Percentiles rank a stretch among this genome's conserved stretches.
Conservation (phyloP, 345 rosid genomes). For the Euphorbia lathyris region DNA sequence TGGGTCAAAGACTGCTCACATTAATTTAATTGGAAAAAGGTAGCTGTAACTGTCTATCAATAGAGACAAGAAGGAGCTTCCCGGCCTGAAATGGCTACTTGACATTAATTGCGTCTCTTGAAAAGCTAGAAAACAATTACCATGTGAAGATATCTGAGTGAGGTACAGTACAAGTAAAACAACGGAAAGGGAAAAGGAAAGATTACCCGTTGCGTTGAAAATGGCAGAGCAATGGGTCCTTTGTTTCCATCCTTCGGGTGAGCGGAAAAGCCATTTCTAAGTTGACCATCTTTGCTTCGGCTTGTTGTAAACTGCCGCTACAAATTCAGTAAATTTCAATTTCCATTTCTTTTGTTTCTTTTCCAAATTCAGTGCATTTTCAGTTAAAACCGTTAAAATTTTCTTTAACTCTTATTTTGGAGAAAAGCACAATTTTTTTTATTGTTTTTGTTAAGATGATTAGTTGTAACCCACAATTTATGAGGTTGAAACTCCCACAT, state of each 20-base stretch:
- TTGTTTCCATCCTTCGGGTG: constrained; percentile 8
- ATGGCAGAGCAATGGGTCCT: neutral
- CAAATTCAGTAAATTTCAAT: neutral
- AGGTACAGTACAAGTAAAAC: neutral
- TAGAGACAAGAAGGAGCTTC: neutral
- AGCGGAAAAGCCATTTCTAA: neutral
- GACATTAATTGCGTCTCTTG: neutral
- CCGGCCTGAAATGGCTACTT: neutral
- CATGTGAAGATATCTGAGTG: neutral
- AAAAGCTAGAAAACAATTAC: neutral
- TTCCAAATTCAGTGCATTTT: neutral
- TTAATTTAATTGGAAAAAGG: constrained; percentile 3
- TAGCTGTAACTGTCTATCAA: constrained; percentile 6
- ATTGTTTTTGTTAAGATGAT: no score
- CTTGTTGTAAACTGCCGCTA: no score
- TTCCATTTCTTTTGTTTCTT: neutral
- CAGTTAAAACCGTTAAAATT: neutral
- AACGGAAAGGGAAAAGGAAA: neutral
- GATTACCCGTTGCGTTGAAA: neutral
- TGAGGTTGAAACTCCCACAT: no score
- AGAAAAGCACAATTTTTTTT: no score
- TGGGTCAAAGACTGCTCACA: neutral
- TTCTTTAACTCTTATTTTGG: no score
- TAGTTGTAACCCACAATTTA: no score
- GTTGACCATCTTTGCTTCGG: no score